Conservation (phyloP, 1,284 basidiomycete species). For the Apiotrichum akiyoshidainum region DNA sequence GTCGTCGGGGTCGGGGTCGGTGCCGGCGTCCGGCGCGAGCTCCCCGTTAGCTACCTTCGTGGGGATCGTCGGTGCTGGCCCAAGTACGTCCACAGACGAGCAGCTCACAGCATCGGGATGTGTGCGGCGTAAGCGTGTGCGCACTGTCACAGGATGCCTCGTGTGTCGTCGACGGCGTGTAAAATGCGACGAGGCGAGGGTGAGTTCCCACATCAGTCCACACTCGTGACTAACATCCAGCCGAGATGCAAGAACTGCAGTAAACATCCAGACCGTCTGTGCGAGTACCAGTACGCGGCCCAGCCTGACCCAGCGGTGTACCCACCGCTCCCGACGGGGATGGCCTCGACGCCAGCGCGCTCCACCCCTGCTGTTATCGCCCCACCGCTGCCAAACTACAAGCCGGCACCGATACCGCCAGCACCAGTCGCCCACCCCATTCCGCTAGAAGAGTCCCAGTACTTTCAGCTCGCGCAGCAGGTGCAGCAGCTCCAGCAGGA, state of each 20-base stretch:
- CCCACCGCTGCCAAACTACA: neutral
- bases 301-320: neutral
- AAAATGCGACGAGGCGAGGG: slow-evolving; percentile 12
- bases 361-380: neutral
- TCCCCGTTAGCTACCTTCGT: no score
- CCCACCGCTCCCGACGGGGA: neutral
- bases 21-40: no score
- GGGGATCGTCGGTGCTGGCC: no score
- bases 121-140: slow-evolving; percentile 11
- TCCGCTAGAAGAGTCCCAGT: neutral
- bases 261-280: slow-evolving; percentile 8
- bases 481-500: slow-evolving; percentile 1
- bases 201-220: neutral
- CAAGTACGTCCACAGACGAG: no score
- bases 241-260: slow-evolving; percentile 10
- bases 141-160: slow-evolving; percentile 11
- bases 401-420: neutral
- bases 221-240: neutral
- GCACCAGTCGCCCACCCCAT: neutral
- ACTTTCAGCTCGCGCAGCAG: slow-evolving; percentile 1
- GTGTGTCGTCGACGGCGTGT: slow-evolving; percentile 10
- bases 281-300: slow-evolving; percentile 14
- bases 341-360: no score
- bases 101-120: slow-evolving; percentile 6
- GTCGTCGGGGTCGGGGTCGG: no score